Evolutionary conservation across 345 rosid genomes (phyloP).

Genomic region (Eucalyptus melliodora): DNA sequence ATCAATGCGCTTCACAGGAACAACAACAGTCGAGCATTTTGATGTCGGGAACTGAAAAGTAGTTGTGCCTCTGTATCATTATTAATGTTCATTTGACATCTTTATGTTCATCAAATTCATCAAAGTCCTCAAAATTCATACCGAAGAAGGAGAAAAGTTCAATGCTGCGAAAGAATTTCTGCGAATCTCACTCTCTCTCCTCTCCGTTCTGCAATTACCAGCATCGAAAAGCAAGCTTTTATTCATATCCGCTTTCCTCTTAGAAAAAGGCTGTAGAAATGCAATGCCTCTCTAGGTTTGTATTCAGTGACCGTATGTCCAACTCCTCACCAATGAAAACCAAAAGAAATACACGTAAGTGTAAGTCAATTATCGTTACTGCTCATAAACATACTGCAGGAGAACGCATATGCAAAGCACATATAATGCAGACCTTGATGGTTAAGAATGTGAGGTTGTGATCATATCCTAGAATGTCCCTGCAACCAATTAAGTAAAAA

Average conservation of each 20-base stretch:
- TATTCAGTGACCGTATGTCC: conserved; percentile 91
- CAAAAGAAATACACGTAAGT: not conserved
- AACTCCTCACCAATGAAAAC: conserved; percentile 32
- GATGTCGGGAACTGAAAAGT: not conserved
- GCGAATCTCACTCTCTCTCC: not conserved
- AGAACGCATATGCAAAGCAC: not conserved
- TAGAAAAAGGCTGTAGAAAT: conserved; percentile 71
- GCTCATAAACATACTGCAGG: not conserved
- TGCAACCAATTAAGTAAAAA: not conserved
- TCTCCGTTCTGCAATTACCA: not conserved
- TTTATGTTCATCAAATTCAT: not conserved
- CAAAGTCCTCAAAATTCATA: not conserved
- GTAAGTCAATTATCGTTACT: not conserved
- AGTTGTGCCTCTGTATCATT: not conserved
- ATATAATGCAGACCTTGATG: not conserved
- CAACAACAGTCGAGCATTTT: not conserved
- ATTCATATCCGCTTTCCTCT: conserved; percentile 33
- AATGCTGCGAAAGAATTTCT: not conserved
- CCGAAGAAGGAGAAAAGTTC: not conserved
- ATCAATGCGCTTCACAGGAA: not conserved
- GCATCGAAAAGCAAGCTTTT: not conserved
- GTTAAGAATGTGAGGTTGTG: not conserved
- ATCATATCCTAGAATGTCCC: not conserved
- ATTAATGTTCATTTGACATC: not conserved
- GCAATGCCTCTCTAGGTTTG: conserved; percentile 68